phyloP scores from a whole-genome alignment of 2,329 filamentous ascomycete genomes.

The Monilinia aucupariae region DNA sequence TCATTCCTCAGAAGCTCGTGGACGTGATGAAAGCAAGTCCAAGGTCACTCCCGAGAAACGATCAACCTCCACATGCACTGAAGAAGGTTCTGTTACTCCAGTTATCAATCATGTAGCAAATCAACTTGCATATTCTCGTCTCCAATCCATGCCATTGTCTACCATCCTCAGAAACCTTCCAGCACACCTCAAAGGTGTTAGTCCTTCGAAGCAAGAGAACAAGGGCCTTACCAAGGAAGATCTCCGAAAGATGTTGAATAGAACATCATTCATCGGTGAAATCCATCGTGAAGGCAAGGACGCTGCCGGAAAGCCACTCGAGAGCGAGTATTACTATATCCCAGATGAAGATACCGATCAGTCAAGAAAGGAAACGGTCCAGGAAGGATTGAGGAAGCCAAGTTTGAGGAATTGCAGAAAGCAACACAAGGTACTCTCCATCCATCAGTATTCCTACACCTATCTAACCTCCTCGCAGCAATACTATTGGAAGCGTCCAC shows the following conservation, averaged over 20 bases:
- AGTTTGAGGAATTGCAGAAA: constrained; percentile 86
- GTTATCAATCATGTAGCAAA: constrained; percentile 86
- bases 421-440: constrained; percentile 79
- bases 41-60: constrained; percentile 22
- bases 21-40: constrained; percentile 25
- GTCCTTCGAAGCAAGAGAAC: constrained; percentile 34
- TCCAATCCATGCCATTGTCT: constrained; percentile 86
- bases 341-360: constrained; percentile 79
- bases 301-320: constrained; percentile 84
- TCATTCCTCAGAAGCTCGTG: constrained; percentile 51
- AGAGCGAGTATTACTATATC: constrained; percentile 96
- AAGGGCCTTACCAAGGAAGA: constrained; percentile 51
- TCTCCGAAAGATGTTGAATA: constrained; percentile 67
- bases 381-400: constrained; percentile 80
- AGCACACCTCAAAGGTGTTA: constrained; percentile 47
- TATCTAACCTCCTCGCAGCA: constrained; percentile 39
- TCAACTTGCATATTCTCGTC: constrained; percentile 88
- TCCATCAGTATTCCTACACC: constrained; percentile 3
- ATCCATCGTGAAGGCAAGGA: constrained; percentile 91
- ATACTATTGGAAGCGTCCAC: constrained; percentile 65
- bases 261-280: constrained; percentile 74
- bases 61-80: constrained; percentile 32
- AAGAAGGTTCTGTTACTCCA: constrained; percentile 39
- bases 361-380: constrained; percentile 73
- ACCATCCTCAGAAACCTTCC: constrained; percentile 86